Percentiles rank a stretch among this genome's conserved stretches.
These are phyloP conservation scores for Arthroderma uncinatum DNA, from an alignment of 2,329 filamentous ascomycete species.

Conservation along the genomic window DNA sequence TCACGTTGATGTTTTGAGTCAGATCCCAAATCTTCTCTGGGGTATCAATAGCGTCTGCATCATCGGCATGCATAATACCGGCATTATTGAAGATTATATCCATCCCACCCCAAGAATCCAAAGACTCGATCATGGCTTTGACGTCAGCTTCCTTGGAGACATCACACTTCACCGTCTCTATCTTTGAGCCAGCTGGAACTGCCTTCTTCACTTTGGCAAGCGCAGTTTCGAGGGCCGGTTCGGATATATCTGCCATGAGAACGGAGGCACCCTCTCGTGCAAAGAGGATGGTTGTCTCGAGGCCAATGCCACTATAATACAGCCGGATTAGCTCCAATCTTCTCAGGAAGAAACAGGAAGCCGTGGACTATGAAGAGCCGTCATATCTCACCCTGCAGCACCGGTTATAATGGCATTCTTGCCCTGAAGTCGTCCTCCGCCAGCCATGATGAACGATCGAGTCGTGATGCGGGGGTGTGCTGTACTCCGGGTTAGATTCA, in stretches of 20 bases:
- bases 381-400: constrained; percentile 58
- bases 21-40: constrained; percentile 88
- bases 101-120: constrained; percentile 76
- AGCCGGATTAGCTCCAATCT: not conserved
- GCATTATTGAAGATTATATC: constrained; percentile 97
- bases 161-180: constrained; percentile 59
- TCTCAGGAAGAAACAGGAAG: not conserved
- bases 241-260: constrained; percentile 75
- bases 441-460: not conserved
- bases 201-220: constrained; percentile 62
- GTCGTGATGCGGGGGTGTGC: not conserved
- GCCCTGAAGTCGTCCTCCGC: constrained; percentile 43
- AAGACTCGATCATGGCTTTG: constrained; percentile 57
- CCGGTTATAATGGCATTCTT: constrained; percentile 71
- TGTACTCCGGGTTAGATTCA: too few species aligned
- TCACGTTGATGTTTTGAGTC: constrained; percentile 90
- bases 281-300: constrained; percentile 85
- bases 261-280: constrained; percentile 77
- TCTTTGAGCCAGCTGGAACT: constrained; percentile 48
- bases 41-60: constrained; percentile 70
- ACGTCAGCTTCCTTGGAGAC: constrained; percentile 79
- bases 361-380: not conserved
- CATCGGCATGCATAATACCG: constrained; percentile 84
- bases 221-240: constrained; percentile 64
- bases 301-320: constrained; percentile 63